Evolutionary conservation across 441 rosid species (phyloP), one percentile per base, ranked within the genome.

Genomic region (Pelargonium fulgidum): DNA sequence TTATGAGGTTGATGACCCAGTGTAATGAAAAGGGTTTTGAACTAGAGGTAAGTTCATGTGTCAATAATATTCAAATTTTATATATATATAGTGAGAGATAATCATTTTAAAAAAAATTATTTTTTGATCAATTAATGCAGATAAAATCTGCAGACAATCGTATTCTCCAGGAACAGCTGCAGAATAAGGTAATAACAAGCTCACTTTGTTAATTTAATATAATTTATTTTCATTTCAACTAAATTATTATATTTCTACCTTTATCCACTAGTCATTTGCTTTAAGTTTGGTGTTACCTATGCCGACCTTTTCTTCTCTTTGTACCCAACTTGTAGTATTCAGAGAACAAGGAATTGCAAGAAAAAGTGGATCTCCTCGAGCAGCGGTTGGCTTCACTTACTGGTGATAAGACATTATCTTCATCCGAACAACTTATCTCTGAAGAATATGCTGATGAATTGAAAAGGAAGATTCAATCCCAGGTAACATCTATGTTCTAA

Each of bases 121-220:
- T 72, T 72, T 80, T 71, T 11, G 56, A 4, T 58, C 67, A 69
- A 71, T 64, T 75, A 56, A 58, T 78, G 81, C 90, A 93, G 98
- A 80, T 93, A 73, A 93, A 87, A 84, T 78, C 97, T 62, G 98
- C 97, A 54, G 98, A 93, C 76, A 93, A 93, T 75, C 93, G 96
- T 62, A 82, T 93, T 71, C 94, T 93, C 67, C 98, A 91, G 80
- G 98, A 93, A 71, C 98, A 93, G 73, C 76, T 93, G 76, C 96
- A 89, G 76, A 72, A 82, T 74, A 93, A 93, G 97, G 98, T 93
- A 9, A 36, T 62, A 7, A 22, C 67, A 66, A 12, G 66, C 36
- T 64, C 63, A 17, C 22, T 54, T 45, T 44, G 50, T 56, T 29
- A 29, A 29, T 29, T 29, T 29, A 26, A 33, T 58, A 45, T 58